These are phyloP conservation scores for Pseudogymnoascus sp. DNA, from an alignment of 2,329 filamentous ascomycete genomes.

Conservation along the genomic window DNA sequence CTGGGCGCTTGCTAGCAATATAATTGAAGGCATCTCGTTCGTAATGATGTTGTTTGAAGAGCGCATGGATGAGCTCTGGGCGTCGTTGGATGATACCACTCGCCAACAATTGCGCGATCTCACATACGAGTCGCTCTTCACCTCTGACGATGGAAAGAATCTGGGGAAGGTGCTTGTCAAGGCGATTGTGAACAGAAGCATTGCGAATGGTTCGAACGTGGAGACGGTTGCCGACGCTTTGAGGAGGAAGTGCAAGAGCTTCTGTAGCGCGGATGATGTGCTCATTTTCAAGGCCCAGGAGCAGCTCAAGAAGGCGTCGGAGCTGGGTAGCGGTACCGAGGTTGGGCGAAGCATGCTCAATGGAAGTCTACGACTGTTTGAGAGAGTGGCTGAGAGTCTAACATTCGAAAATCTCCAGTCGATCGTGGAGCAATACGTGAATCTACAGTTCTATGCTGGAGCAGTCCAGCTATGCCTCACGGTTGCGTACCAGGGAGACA, in stretches of 20 bases:
- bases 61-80: conserved; percentile 78
- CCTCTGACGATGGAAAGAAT: conserved; percentile 68
- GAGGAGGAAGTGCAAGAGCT: conserved; percentile 84
- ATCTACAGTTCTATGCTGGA: conserved; percentile 83
- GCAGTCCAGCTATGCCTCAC: conserved; percentile 80
- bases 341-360: conserved; percentile 71
- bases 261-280: conserved; percentile 95
- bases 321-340: conserved; percentile 67
- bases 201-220: conserved; percentile 91
- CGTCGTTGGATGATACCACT: conserved; percentile 61
- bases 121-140: conserved; percentile 84
- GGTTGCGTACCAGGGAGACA: conserved; percentile 77
- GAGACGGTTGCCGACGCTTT: conserved; percentile 96
- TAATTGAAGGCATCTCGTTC: conserved; percentile 94
- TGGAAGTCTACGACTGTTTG: conserved; percentile 81
- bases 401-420: conserved; percentile 70
- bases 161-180: conserved; percentile 93
- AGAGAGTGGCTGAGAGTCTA: conserved; percentile 77
- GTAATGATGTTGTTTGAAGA: conserved; percentile 93
- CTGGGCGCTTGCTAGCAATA: conserved; percentile 76
- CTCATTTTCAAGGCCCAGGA: conserved; percentile 98
- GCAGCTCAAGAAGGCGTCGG: conserved; percentile 78
- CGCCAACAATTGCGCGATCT: conserved; percentile 64
- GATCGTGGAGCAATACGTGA: conserved; percentile 70
- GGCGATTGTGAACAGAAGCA: conserved; percentile 95